phyloP scores from a whole-genome alignment of 2,329 filamentous ascomycete species.

The Beauveria caledonica region DNA sequence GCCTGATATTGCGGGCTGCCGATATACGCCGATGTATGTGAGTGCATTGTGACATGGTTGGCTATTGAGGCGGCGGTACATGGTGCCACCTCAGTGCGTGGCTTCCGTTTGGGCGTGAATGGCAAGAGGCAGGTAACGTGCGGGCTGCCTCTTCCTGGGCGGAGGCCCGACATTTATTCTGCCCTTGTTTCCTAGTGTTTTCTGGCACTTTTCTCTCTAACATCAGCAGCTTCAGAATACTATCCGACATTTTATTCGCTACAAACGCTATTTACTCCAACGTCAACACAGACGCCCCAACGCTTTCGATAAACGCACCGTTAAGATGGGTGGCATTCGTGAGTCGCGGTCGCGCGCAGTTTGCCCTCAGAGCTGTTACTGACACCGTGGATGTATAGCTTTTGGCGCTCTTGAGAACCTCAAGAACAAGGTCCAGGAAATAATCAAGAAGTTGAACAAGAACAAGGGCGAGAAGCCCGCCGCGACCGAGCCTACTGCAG shows the following conservation, averaged over 20 bases:
- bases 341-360: slow-evolving; percentile 21
- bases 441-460: slow-evolving; percentile 39
- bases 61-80: not conserved
- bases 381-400: slow-evolving; percentile 25
- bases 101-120: not conserved
- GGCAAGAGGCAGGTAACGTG: slow-evolving; percentile 6
- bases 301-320: not conserved
- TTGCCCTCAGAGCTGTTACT: not conserved
- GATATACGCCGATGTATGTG: not conserved
- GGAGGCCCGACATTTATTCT: slow-evolving; percentile 3
- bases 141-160: slow-evolving; percentile 5
- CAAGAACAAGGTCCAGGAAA: slow-evolving; percentile 46
- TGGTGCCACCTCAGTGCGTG: not conserved
- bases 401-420: slow-evolving; percentile 44
- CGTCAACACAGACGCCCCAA: not conserved
- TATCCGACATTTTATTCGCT: slow-evolving; percentile 6
- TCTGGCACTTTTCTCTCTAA: not conserved
- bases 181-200: not conserved
- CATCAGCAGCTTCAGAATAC: slow-evolving; percentile 2
- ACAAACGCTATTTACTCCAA: slow-evolving; percentile 15
- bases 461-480: slow-evolving; percentile 21
- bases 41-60: not conserved
- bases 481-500: slow-evolving; percentile 10
- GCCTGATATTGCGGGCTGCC: not conserved
- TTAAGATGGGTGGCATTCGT: slow-evolving; percentile 46